Evolutionary conservation across 2,329 filamentous ascomycete genomes (phyloP).

Genomic region (Graphiopsis chlorocephala): DNA sequence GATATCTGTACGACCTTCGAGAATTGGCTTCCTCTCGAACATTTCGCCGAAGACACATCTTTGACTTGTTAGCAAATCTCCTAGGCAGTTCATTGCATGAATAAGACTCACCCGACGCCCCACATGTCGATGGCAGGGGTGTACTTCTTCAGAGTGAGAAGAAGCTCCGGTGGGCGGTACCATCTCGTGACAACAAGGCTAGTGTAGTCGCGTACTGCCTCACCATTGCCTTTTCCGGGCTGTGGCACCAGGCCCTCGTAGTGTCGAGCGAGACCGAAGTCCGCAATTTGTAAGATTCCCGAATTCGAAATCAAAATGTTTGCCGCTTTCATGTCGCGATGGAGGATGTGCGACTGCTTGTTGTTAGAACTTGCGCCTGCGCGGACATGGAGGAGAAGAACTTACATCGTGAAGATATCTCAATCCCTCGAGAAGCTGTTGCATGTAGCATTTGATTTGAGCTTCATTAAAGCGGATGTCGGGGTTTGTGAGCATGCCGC

Average conservation of each 20-base stretch:
- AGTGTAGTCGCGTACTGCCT: constrained; percentile 87
- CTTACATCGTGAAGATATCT: constrained; percentile 78
- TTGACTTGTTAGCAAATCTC: constrained; percentile 44
- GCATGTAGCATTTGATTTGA: constrained; percentile 97
- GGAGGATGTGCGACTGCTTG: constrained; percentile 67
- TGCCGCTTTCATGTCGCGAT: constrained; percentile 98
- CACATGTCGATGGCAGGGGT: constrained; percentile 98
- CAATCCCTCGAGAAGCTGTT: constrained; percentile 86
- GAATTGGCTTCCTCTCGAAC: constrained; percentile 88
- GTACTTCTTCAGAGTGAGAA: constrained; percentile 83
- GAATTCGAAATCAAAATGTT: constrained; percentile 95
- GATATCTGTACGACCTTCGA: constrained; percentile 82
- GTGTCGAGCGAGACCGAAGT: constrained; percentile 91
- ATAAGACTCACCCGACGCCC: constrained; percentile 72
- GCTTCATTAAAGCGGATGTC: constrained; percentile 80
- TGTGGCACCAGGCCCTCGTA: constrained; percentile 83
- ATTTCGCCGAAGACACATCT: constrained; percentile 96
- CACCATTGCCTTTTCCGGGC: constrained; percentile 74
- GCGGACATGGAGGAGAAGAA: not conserved
- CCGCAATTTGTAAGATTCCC: constrained; percentile 91
- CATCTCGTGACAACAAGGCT: constrained; percentile 95
- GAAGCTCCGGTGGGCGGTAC: constrained; percentile 91
- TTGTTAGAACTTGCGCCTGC: not conserved
- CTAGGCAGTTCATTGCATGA: not conserved
- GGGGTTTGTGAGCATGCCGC: constrained; percentile 91